Evolutionary conservation across 257 asterid species (phyloP), one percentile per base, ranked within the genome.

Genomic region (Cynanchum wilfordii): DNA sequence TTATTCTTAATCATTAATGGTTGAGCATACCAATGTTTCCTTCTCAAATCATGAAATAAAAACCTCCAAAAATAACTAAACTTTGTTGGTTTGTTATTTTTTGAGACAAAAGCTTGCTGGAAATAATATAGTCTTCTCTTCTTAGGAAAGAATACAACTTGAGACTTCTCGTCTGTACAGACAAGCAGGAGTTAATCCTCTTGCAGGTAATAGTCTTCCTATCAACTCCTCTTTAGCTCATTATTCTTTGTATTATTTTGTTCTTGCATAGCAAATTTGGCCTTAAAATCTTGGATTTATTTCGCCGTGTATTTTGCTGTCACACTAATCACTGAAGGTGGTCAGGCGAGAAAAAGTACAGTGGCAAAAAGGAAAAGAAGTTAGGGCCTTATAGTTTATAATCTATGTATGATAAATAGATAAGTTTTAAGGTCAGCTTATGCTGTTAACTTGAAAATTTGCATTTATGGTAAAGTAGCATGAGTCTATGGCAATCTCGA

Each of bases 151-250:
- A 84, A 90, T 95, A 82, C 98, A 92, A 80, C 99, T 95, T n/a
- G 99, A 95, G 87, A 92, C 99, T 69, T 80, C 98, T 57, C 97
- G 98, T 72, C 75, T 95, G 63, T 95, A 95, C 79, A 86, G 57
- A 73, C 97, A 90, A 79, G 99, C 99, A 47, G 98, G 97, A 79
- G 97, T 95, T 80, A 95, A 95, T 88, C 99, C 99, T 85, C 86
- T 92, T 68, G 99, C 99, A 86, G 99, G 99, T 95, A 86, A 47
- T 75, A 25, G 72, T 78, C 36, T 47, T 29, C 47, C 56, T 60
- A 16, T 71, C 73, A 76, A 57, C 75, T 71, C 16, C 49, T 19
- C 20, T 24, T 58, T 58, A 58, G 7, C 10, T 19, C 50, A 64
- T 9, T 64, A 64, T 38, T 64, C 68, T 63, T 59, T 20, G 57